Evolutionary conservation across 2,329 filamentous ascomycete species (phyloP), one percentile per base, ranked within the genome.

Genomic region (Cercospora beticola): DNA sequence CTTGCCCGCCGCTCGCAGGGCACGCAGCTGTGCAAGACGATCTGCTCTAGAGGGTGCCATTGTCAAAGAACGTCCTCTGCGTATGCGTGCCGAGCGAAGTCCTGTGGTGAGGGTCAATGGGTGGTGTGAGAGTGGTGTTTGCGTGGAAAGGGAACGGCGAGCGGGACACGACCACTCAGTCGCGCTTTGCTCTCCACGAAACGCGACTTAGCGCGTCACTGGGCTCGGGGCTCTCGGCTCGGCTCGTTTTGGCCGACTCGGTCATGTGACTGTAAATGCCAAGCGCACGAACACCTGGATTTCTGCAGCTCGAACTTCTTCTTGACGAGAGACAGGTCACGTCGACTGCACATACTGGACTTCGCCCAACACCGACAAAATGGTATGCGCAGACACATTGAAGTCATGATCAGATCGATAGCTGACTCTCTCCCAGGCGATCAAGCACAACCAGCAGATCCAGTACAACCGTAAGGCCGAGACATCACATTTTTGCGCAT

Each of bases 401-500:
- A 21, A 0, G 12, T 49, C 4, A 12, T 12, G 14, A 46, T 36
- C 21, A 9, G 21, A 12, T 21, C 54, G 6, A 7, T 57, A 8
- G 31, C 64, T 69, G 31, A 69, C 54, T 16, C 3, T 18, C 16
- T n/a, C 6, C 10, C 40, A 69, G 67, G 67, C 94, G 89, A 97
- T 98, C 93, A 97, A 97, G 90, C 93, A 97, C 92, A 98, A 98
- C 88, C 93, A 97, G 88, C 92, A 94, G 88, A 91, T 97, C 85
- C 91, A 92, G 83, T 92, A 94, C 89, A 97, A 96, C 90, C 94
- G 76, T 81, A 78, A 71, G 76, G 31, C 57, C 59, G 40, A 62
- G 12, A 30, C 40, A 26, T 28, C 18, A 8, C 16, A 61, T 58
- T n/a, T 43, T n/a, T 30, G n/a, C 28, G 9, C 58, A 31, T 43